Conservation (phyloP, 2,329 filamentous ascomycete species). For the Colletotrichum orchidophilum region DNA sequence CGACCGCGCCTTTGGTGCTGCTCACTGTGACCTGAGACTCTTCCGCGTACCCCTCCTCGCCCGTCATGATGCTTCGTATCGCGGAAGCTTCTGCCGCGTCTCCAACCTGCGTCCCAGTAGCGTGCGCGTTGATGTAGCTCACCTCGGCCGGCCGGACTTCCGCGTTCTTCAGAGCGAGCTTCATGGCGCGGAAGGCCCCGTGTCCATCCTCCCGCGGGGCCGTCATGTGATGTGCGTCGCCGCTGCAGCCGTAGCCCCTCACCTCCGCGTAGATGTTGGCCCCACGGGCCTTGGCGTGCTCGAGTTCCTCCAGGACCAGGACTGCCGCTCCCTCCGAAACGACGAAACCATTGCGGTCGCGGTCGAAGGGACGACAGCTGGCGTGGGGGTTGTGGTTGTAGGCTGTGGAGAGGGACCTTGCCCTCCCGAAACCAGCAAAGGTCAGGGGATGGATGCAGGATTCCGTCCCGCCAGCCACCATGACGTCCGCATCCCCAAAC, state of each 20-base stretch:
- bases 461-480: slow-evolving; percentile 95
- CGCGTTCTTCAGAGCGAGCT: slow-evolving; percentile 79
- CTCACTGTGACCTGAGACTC: slow-evolving; percentile 81
- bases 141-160: slow-evolving; percentile 74
- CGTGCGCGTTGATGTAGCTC: slow-evolving; percentile 96
- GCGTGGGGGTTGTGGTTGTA: slow-evolving; percentile 78
- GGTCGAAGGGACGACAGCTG: slow-evolving; percentile 89
- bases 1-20: slow-evolving; percentile 92
- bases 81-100: slow-evolving; percentile 89
- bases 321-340: slow-evolving; percentile 93
- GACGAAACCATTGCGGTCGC: slow-evolving; percentile 83
- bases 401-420: slow-evolving; percentile 83
- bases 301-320: slow-evolving; percentile 86
- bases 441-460: slow-evolving; percentile 95
- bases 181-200: slow-evolving; percentile 88
- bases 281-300: slow-evolving; percentile 83
- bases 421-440: slow-evolving; percentile 89
- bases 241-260: slow-evolving; percentile 87
- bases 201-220: slow-evolving; percentile 84
- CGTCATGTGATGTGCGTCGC: slow-evolving; percentile 94
- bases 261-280: slow-evolving; percentile 90
- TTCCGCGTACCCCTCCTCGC: slow-evolving; percentile 70
- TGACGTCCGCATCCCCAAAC: slow-evolving; percentile 91
- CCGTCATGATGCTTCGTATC: slow-evolving; percentile 80
- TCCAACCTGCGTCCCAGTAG: slow-evolving; percentile 86